Percentiles rank a stretch among this genome's conserved stretches.
Conservation (phyloP, 129 eudicot genomes). For the Centaurea solstitialis region DNA sequence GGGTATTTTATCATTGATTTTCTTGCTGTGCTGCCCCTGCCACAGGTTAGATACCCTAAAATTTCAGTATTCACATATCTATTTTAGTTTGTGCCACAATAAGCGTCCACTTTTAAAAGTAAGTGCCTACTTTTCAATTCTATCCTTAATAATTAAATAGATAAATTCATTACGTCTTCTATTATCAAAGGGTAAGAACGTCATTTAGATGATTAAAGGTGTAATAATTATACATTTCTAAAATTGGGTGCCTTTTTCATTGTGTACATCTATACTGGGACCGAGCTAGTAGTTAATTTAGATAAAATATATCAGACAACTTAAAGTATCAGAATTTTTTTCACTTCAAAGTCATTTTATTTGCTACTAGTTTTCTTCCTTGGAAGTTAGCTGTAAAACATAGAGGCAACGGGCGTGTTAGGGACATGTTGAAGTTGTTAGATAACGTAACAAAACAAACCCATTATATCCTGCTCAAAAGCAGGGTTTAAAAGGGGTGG, state of each 20-base stretch:
- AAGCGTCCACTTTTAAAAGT: not conserved
- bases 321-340: no score
- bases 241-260: not conserved
- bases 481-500: no score
- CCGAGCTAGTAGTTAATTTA: not conserved
- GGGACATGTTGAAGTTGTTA: no score
- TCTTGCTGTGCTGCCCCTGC: conserved; percentile 77
- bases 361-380: no score
- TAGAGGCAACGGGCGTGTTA: no score
- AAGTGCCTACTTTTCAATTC: not conserved
- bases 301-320: no score
- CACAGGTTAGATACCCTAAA: conserved; percentile 65
- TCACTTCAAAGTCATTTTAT: no score
- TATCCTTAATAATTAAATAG: not conserved
- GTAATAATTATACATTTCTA: not conserved
- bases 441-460: no score
- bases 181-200: not conserved
- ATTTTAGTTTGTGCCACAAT: not conserved
- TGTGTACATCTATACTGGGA: not conserved
- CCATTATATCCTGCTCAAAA: no score
- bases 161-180: not conserved
- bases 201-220: not conserved
- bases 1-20: conserved; percentile 81
- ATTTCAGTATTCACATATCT: not conserved
- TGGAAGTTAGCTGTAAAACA: no score